Base-by-base conservation (phyloP, 2,329 filamentous ascomycete genomes). In the Colletotrichum abscissum region DNA sequence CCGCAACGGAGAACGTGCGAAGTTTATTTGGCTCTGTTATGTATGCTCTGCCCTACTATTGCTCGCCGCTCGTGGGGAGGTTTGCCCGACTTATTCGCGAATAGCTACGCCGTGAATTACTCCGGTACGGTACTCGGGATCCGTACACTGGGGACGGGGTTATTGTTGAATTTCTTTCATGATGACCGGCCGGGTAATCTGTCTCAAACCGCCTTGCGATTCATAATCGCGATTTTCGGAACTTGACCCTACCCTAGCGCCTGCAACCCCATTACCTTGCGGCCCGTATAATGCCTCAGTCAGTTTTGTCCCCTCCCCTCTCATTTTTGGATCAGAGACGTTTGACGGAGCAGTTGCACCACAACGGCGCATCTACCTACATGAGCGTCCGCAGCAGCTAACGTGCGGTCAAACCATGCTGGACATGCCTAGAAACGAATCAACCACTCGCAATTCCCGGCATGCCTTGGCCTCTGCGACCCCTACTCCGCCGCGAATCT, bases 401-500 rank as follows among this genome's bases (percentile, higher is more conserved):
- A 54, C 42, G 60, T 60, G 38, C 57, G 33, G 28, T 24, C 42
- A 54, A 54, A 52, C 42, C 19, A 49, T 49, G 42, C 7, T 49
- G 42, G 19, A n/a, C 30, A 38, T 8, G 24, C 38, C 16, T 5
- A 26, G 38, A 65, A 28, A 56, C 33, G 33, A 56, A 56, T 65
- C 24, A 65, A 38, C 28, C 62, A 55, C 62, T 55, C 30, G 30
- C 46, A 35, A 24, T 22, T 55, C 30, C 28, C 8, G 46, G 22
- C 62, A 42, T 22, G 8, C 62, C 65, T 56, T 55, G 14, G 42
- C n/a, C 54, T 49, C 54, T 66, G 67, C 33, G 52, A 26, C 67
- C 55, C 42, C 14, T 38, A 28, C 69, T 72, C 69, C 69, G 64
- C 69, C 62, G 28, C 64, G 58, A 68, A 46, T 49, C 64, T 69